Evolutionary conservation across 2,329 filamentous ascomycete genomes (phyloP), one percentile per base, ranked within the genome.

Genomic region (Boeremia exigua): DNA sequence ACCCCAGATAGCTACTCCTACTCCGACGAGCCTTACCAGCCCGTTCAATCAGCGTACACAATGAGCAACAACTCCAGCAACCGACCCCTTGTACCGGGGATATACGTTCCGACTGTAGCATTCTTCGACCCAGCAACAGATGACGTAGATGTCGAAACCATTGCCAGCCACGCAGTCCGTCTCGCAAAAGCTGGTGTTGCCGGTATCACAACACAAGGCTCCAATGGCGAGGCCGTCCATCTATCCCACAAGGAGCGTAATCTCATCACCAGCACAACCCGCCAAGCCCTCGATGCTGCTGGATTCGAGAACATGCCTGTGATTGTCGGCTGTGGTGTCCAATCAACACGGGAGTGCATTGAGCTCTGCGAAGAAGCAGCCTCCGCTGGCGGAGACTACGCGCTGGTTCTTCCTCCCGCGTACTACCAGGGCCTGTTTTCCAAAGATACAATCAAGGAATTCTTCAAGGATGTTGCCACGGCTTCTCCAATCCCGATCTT

Each of bases 181-280:
- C 85, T 94, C n/a, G 90, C 89, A 42, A 74, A 82, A 52, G 85
- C 88, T 27, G 90, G 90, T 60, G 85, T 93, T 37, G 84, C 87
- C 14, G 89, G 90, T 17, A 81, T 94, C 42, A 88, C 89, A 44
- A 90, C 88, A 10, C 90, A 92, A 73, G 90, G 90, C 42, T 91
- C 88, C 70, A 94, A 94, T 70, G 90, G 90, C 66, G 91, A 95
- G 79, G 90, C 91, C 7, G 89, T 92, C 11, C 90, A 92, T 69
- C 82, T 94, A 30, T 86, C 87, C 38, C 87, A 88, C 65, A 79
- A 83, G 23, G 90, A 94, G 77, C 85, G 90, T 56, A 82, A 84
- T 43, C 78, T 85, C 47, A 85, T 94, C 65, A 92, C 88, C 6
- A 78, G 79, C 46, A 86, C 87, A 30, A 92, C 89, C 1, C 86